phyloP scores from a whole-genome alignment of 2,329 filamentous ascomycete species.

The Fusarium sp. region DNA sequence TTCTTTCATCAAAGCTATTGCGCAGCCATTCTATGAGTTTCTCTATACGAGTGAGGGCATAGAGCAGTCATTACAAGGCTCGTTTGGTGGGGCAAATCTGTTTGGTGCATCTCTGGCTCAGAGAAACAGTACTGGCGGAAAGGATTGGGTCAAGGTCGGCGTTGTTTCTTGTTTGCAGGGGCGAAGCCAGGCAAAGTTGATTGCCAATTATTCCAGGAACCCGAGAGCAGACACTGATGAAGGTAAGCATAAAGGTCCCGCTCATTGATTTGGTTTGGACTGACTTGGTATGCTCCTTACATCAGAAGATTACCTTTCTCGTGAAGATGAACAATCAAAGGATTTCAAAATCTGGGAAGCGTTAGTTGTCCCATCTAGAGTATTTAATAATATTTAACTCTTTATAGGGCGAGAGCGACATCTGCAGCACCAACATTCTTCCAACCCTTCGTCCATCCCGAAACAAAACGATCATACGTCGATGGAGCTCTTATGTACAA shows the following conservation, averaged over 20 bases:
- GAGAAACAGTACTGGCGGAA: not conserved
- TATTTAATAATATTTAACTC: not conserved
- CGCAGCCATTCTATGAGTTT: constrained; percentile 11
- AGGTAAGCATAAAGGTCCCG: not conserved
- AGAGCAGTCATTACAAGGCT: not conserved
- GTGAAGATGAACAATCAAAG: not conserved
- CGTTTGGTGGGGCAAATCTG: not conserved
- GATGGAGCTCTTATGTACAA: constrained; percentile 1
- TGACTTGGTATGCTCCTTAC: fast-evolving
- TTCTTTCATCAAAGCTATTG: not conserved
- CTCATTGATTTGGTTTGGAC: fast-evolving
- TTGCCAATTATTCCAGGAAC: constrained; percentile 24
- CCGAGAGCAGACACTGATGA: not conserved
- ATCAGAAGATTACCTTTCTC: constrained; percentile 5
- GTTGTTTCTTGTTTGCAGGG: constrained; percentile 8
- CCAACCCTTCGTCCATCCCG: not conserved
- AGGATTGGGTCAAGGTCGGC: constrained; percentile 15
- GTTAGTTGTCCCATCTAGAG: not conserved
- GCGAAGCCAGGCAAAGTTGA: not conserved
- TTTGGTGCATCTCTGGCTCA: not conserved
- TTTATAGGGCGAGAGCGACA: constrained; percentile 14
- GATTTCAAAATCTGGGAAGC: constrained; percentile 26
- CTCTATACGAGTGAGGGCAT: constrained; percentile 2
- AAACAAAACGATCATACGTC: not conserved
- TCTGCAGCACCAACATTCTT: constrained; percentile 10